Evolutionary conservation across 2,329 filamentous ascomycete species (phyloP), one percentile per base, ranked within the genome.

Genomic region (Monilinia aucupariae): DNA sequence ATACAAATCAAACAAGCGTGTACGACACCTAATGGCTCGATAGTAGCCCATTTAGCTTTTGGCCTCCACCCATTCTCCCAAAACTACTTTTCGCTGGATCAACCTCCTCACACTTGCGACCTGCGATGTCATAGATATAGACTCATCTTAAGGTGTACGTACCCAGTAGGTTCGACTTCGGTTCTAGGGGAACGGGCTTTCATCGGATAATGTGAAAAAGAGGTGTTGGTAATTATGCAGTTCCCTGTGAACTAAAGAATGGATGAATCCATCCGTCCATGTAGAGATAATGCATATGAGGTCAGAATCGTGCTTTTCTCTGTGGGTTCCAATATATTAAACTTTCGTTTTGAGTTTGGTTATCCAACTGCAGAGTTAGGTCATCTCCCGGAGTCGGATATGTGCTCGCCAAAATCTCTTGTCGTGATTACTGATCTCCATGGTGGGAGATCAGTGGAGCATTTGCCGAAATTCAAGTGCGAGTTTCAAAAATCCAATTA

Each of bases 391-490:
- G 41, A 47, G 13, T 25, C 22, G 5, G 43, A n/a, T 20, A 45
- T 43, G 25, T 25, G n/a, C 27, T 56, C 27, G 54, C 54, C 41
- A 34, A 47, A 12, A 5, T 13, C 25, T 58, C n/a, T 22, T 48
- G 41, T 48, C 30, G 48, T 54, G 52, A 43, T 58, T 47, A 47
- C 54, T 58, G 54, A 58, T 58, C 54, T 37, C 30, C 54, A 9
- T 32, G 41, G 4, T 45, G 41, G 54, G 54, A 58, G 54, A 37
- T 34, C 54, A 58, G 54, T 58, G 54, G 54, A 58, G 27, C 54
- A 30, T 17, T 4, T 20, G 2, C 41, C 41, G 7, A 9, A 43
- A 8, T 43, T 15, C 17, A 45, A 22, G 37, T 39, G 13, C 3
- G 37, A 32, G 47, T 45, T 43, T 25, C 15, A 56, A 56, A 30